Base-by-base conservation (phyloP, 352 stramenopile species). In the Phytopythium vexans region DNA sequence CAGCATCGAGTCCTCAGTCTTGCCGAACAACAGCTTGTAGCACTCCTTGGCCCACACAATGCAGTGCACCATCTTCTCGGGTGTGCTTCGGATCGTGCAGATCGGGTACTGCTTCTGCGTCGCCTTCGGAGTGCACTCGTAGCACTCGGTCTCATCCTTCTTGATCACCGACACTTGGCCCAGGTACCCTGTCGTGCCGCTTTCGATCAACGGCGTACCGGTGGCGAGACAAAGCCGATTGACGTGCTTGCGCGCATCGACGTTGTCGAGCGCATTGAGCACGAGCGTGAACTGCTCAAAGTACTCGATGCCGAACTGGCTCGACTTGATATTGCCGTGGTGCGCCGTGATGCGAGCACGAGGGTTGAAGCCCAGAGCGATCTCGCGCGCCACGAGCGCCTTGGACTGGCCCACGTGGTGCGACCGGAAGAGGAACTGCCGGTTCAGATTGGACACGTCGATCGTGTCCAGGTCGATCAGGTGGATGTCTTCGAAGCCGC, bases 391-490 rank as follows among this genome's bases (percentile, higher is more conserved):
- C 33, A 93, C 82, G 0, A 93, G 71, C 37, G 96, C 96, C 76
- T 99, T 99, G 37, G 96, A 81, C 68, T 98, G 79, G 1, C 97
- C 97, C 16, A 99, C 97, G 70, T 99, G 97, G 31, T 98, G 79
- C 46, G 75, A 92, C 12, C 97, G 88, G 74, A 99, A 99, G 7
- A 99, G 78, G 56, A 99, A 99, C 75, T 99, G 98, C 12, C 98
- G 89, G 78, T 99, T 99, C 49, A 99, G 74, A 74, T 99, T 99
- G 16, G 96, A 99, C 54, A 99, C 96, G 74, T 99, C 97, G 66
- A 99, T 99, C 32, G 96, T 99, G 74, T 99, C 98, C 39, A 99
- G 68, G 69, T 99, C 98, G 54, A 99, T 97, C 8, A 98, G 63
- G 42, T 91, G 70, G 64, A 97, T 90, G 58, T 92, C 55, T 32